Base-by-base conservation (phyloP, 2,329 filamentous ascomycete species). In the Sporothrix schenckii region DNA sequence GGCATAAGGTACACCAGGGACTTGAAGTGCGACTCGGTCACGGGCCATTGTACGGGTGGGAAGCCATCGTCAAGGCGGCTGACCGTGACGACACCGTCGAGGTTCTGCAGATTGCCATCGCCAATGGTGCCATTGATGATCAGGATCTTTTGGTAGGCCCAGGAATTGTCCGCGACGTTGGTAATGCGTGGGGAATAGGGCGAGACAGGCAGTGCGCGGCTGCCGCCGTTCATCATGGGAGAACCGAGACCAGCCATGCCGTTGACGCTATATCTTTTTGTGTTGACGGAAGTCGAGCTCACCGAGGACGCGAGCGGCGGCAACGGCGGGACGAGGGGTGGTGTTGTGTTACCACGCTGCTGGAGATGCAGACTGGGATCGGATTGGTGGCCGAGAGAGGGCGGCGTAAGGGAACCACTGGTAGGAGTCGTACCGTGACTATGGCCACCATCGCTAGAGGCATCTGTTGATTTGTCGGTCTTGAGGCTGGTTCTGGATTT, bases 61-160 rank as follows among this genome's bases (percentile, higher is more conserved):
- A 97, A 97, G 72, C 83, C 88, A 78, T 97, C 93, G 79, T 97
- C 92, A 75, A 93, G 87, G 76, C 95, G 91, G 76, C 86, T 90
- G 72, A 97, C 87, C 2, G 89, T 93, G 66, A 98, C 77, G 41
- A 83, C 91, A 74, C 95, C 95, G 77, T 97, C 93, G 72, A 96
- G 80, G 68, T 88, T 83, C 77, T 88, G 87, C 68, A 88, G 85
- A 47, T 84, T 81, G 34, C 88, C 83, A 74, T 97, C 92, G 71
- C 91, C 93, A 74, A 97, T 90, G 65, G 91, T 89, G 66, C 94
- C 94, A 76, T 90, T 88, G 61, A 97, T 85, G 30, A 95, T 86
- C 24, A 97, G 84, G 10, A 96, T 87, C 78, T 97, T 97, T 83
- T 97, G 93, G 77, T 97, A 92, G 24, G 96, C 93, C 91, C 93